These are phyloP conservation scores for Astrothelium macrocarpum DNA, from an alignment of 495 filamentous ascomycete species.

Conservation along the genomic window DNA sequence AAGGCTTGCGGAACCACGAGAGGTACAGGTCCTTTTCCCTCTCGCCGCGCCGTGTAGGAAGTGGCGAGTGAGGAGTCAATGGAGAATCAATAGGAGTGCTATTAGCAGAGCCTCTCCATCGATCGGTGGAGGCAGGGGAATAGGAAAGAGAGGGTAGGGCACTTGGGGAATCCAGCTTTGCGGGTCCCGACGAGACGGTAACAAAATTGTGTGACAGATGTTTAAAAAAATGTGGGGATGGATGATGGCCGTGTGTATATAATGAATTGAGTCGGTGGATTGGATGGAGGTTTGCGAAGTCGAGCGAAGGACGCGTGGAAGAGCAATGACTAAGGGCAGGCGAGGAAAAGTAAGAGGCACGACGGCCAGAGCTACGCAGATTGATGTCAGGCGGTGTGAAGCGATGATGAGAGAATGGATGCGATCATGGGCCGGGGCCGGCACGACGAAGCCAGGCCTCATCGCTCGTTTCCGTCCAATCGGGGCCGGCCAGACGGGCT, in stretches of 20 bases:
- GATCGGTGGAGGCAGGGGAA: background rate
- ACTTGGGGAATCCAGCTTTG: slow-evolving; percentile 6
- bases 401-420: background rate
- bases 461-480: background rate
- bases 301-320: background rate
- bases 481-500: background rate
- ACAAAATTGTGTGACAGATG: background rate
- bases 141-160: slow-evolving; percentile 3
- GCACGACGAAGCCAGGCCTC: background rate
- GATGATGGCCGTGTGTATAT: background rate
- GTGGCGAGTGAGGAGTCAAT: background rate
- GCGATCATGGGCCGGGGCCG: background rate
- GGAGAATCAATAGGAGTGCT: background rate
- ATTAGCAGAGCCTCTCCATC: slow-evolving; percentile 4
- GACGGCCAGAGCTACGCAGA: background rate
- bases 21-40: slow-evolving; percentile 1
- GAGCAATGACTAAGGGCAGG: background rate
- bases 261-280: background rate
- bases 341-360: background rate
- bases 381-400: slow-evolving; percentile 5
- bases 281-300: background rate
- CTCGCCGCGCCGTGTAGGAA: background rate
- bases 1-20: background rate
- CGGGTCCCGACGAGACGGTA: background rate
- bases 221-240: background rate